A percentile compares a stretch with the other conserved stretches of the same genome.
Evolutionary conservation across 1,284 basidiomycete species (phyloP).

Genomic region (Leccinum glutinopallens): DNA sequence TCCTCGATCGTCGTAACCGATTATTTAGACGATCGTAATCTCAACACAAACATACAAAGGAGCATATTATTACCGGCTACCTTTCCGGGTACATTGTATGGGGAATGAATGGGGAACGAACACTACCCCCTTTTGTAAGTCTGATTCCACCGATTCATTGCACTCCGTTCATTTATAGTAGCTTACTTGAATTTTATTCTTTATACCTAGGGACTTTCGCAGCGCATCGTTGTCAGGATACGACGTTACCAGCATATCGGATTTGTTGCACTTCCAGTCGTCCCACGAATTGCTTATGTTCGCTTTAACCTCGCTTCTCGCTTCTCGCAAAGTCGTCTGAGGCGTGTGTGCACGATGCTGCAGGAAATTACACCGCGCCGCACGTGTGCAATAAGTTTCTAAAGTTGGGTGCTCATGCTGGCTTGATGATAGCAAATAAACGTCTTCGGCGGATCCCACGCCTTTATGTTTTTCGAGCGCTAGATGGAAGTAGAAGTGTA

Average conservation of each 20-base stretch:
- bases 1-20: slow-evolving; percentile 62
- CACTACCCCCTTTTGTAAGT: slow-evolving; percentile 50
- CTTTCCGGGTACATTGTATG: slow-evolving; percentile 45
- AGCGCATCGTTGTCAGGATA: slow-evolving; percentile 40
- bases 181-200: background rate
- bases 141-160: slow-evolving; percentile 6
- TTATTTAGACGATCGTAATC: slow-evolving; percentile 64
- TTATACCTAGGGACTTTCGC: slow-evolving; percentile 20
- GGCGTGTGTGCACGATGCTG: slow-evolving; percentile 59
- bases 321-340: slow-evolving; percentile 48
- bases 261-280: slow-evolving; percentile 65
- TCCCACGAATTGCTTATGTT: slow-evolving; percentile 60
- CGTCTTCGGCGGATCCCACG: slow-evolving; percentile 13
- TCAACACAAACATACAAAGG: slow-evolving; percentile 52
- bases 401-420: slow-evolving; percentile 21
- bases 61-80: slow-evolving; percentile 43
- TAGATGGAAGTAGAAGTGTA: slow-evolving; percentile 9
- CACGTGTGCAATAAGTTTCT: slow-evolving; percentile 61
- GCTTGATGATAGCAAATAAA: slow-evolving; percentile 4
- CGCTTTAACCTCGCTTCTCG: slow-evolving; percentile 47
- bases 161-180: background rate
- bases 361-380: slow-evolving; percentile 61
- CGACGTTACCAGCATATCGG: slow-evolving; percentile 61
- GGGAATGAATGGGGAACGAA: slow-evolving; percentile 70
- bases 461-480: background rate